Conservation (phyloP, 495 filamentous ascomycete species). For the Zalerion maritima region DNA sequence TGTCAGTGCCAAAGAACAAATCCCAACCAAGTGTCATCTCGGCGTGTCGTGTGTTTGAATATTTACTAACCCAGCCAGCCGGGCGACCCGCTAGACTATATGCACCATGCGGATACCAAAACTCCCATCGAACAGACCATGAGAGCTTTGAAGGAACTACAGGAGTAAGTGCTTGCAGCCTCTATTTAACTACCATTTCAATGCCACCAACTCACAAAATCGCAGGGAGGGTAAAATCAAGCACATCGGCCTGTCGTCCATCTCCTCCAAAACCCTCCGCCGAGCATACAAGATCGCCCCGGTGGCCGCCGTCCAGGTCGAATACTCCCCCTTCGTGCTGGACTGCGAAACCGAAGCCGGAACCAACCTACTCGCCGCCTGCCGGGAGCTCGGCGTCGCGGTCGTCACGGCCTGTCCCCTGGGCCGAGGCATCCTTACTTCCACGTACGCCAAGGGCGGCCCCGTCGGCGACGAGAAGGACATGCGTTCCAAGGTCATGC, state of each 20-base stretch:
- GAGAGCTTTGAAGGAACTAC: constrained; percentile 31
- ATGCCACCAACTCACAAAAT: background rate
- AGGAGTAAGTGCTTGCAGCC: constrained; percentile 19
- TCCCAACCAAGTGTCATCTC: constrained; percentile 1
- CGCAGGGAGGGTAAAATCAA: constrained; percentile 32
- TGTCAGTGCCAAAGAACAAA: too few relatives aligned
- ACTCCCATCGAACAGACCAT: constrained; percentile 37
- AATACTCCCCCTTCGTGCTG: constrained; percentile 11
- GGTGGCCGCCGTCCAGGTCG: constrained; percentile 17
- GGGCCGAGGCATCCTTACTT: constrained; percentile 29
- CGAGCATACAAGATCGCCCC: constrained; percentile 24
- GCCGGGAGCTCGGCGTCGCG: constrained; percentile 25
- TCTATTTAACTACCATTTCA: too few relatives aligned
- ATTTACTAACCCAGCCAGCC: constrained; percentile 22
- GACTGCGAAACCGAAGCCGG: constrained; percentile 9
- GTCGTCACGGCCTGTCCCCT: constrained; percentile 32
- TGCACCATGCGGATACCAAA: constrained; percentile 15
- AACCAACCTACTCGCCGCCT: constrained; percentile 5
- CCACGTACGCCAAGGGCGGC: constrained; percentile 4
- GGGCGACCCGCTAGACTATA: constrained; percentile 18
- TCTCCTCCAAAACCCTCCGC: constrained; percentile 24
- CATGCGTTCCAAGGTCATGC: constrained; percentile 16
- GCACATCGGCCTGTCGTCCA: constrained; percentile 31
- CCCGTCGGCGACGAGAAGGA: constrained; percentile 13
- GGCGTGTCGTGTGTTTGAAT: constrained; percentile 1